Conservation (phyloP, 1,284 basidiomycete genomes). For the Sanguinoderma infundibulare region DNA sequence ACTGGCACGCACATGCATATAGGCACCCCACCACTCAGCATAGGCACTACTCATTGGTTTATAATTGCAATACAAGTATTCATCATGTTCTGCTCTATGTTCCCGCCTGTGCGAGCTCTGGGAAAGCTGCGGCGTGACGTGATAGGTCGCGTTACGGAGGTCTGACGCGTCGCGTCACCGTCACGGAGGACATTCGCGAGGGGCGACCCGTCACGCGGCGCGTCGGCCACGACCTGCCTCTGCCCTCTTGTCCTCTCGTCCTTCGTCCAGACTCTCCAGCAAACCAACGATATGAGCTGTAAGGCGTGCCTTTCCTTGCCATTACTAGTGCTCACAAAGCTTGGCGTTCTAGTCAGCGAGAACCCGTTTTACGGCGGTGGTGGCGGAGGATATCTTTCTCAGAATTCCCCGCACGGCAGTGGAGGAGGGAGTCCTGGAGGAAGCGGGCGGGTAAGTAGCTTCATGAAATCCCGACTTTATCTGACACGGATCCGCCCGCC, state of each 20-base stretch:
- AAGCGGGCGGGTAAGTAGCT: slow-evolving; percentile 20
- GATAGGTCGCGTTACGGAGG: slow-evolving; percentile 11
- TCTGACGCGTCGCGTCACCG: slow-evolving; percentile 21
- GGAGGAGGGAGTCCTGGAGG: slow-evolving; percentile 49
- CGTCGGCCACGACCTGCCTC: slow-evolving; percentile 5
- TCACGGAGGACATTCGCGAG: slow-evolving; percentile 14
- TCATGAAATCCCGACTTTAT: neutral
- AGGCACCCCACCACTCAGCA: slow-evolving; percentile 25
- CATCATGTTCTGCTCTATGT: neutral
- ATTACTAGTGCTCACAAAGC: neutral
- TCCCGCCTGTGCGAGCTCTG: neutral
- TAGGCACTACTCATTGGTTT: slow-evolving; percentile 11
- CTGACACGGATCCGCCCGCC: slow-evolving; percentile 6
- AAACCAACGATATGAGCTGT: slow-evolving; percentile 49
- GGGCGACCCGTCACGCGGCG: slow-evolving; percentile 19
- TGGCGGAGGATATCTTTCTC: slow-evolving; percentile 44
- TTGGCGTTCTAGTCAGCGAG: slow-evolving; percentile 24
- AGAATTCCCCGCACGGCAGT: slow-evolving; percentile 49
- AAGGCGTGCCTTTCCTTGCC: slow-evolving; percentile 13
- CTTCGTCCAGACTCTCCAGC: neutral
- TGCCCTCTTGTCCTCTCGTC: neutral
- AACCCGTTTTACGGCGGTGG: slow-evolving; percentile 43
- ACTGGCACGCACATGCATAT: slow-evolving; percentile 9
- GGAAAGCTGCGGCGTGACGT: slow-evolving; percentile 1
- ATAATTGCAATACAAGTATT: slow-evolving; percentile 20